Base-by-base conservation (phyloP, 768 basidiomycete genomes). In the Hemileccinum rubropunctum region DNA sequence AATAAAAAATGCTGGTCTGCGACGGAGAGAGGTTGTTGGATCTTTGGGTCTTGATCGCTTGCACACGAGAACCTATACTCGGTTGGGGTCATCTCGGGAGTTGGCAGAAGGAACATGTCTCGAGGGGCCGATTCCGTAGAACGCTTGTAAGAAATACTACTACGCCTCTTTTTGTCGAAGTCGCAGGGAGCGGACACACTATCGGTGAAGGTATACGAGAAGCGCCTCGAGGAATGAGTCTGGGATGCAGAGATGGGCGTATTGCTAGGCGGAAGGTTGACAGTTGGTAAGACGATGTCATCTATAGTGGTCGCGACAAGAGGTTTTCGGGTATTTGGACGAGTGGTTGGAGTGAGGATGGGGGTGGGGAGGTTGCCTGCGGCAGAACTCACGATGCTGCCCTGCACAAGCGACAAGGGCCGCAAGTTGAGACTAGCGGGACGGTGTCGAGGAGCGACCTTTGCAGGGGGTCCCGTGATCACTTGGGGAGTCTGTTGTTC, bases 1-100 rank as follows among this genome's bases (percentile, higher is more conserved):
- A 84, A 82, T 67, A 90, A 78, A 82, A 91, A 92, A 76, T 89
- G 82, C 60, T 90, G 88, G 67, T 91, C 88, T 64, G 81, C 82
- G 50, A 73, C 73, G 56, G 85, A 84, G 55, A 89, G 79, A 47
- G 85, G 79, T 53, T 79, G 71, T 26, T 72, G 63, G 39, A 49
- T 42, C 28, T 49, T 41, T 7, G 49, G 36, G 21, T 54, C 57
- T 26, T 57, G 52, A 28, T 65, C 62, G 20, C 51, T 64, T 23
- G 57, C 30, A 55, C 66, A 20, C 67, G 79, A 63, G 26, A 71
- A 75, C 17, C 71, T 73, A 38, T 64, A 71, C 11, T 80, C 76
- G 13, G 77, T 83, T 6, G 86, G 89, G 0, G 88, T 90, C 73
- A 81, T 75, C 60, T 85, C 87, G 12, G 87, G 89, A 0, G 87